phyloP scores from a whole-genome alignment of 345 rosid species.

The Salix viminalis region DNA sequence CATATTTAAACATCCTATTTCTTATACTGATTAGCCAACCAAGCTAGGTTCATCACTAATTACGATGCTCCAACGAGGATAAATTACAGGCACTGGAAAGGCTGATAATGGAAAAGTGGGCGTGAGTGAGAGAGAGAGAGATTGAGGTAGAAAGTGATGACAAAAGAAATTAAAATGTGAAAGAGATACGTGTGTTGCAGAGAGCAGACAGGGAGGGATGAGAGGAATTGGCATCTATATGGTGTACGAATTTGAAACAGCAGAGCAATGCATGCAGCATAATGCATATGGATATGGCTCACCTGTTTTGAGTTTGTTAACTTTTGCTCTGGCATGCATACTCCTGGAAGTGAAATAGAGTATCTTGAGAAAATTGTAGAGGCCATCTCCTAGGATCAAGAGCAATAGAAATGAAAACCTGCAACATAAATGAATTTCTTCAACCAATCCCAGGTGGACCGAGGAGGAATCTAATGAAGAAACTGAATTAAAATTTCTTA shows the following conservation, averaged over 20 bases:
- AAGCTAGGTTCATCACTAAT: not conserved
- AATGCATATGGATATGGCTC: too few relatives aligned
- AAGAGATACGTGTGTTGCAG: not conserved
- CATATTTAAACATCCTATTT: too few relatives aligned
- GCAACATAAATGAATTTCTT: too few relatives aligned
- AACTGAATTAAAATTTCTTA: too few relatives aligned
- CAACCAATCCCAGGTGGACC: too few relatives aligned
- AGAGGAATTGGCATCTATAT: not conserved
- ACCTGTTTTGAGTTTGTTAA: too few relatives aligned
- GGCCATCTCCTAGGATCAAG: constrained; percentile 86
- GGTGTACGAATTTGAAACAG: not conserved
- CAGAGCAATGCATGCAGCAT: not conserved
- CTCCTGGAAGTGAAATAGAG: too few relatives aligned
- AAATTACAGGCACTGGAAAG: not conserved
- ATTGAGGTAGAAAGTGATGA: not conserved
- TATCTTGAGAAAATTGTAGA: not conserved
- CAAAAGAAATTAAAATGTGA: not conserved
- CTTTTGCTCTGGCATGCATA: too few relatives aligned
- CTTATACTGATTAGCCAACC: too few relatives aligned
- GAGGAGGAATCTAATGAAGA: too few relatives aligned
- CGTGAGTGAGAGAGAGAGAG: too few relatives aligned
- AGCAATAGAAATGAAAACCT: constrained; percentile 68
- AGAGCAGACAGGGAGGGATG: not conserved
- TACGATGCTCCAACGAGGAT: not conserved
- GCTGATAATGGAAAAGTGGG: not conserved